These are phyloP conservation scores for Cenchrus purpureus DNA, from an alignment of 176 grass and related monocot genomes.

Conservation along the genomic window DNA sequence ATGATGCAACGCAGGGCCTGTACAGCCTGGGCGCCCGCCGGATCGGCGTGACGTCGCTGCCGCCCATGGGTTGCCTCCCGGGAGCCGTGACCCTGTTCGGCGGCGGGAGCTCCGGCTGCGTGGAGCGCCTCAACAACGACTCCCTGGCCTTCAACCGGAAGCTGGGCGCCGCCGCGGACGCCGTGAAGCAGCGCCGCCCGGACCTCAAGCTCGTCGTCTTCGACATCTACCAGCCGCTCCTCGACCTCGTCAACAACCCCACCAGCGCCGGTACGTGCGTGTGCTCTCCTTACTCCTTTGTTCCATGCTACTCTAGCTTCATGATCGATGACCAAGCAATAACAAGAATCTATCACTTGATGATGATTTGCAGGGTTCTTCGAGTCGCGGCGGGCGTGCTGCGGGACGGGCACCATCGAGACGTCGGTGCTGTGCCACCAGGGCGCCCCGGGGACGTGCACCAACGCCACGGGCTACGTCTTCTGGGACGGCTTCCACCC, in stretches of 20 bases:
- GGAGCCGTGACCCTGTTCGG: conserved; percentile 79
- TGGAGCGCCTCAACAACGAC: conserved; percentile 76
- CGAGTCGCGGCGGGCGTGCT: conserved; percentile 75
- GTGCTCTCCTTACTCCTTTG: too few species aligned
- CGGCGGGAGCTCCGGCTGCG: conserved; percentile 52
- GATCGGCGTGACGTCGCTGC: conserved; percentile 89
- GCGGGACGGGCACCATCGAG: conserved; percentile 93
- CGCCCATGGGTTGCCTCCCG: conserved; percentile 84
- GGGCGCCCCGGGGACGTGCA: conserved; percentile 70
- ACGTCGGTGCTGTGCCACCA: conserved; percentile 81
- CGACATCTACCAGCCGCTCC: conserved; percentile 90
- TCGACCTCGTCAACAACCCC: conserved; percentile 71
- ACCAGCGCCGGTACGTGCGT: conserved; percentile 50
- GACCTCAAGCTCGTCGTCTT: conserved; percentile 89
- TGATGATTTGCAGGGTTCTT: conserved; percentile 62
- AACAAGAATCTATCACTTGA: too few species aligned
- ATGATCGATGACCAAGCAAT: not conserved
- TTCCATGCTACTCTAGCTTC: not conserved
- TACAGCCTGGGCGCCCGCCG: conserved; percentile 73
- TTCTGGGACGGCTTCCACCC: conserved; percentile 99
- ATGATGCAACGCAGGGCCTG: conserved; percentile 47
- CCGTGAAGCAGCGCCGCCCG: conserved; percentile 48
- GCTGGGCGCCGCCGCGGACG: conserved; percentile 37
- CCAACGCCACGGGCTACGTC: conserved; percentile 82
- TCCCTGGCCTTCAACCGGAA: conserved; percentile 74